These are phyloP conservation scores for Aspergillus costaricaensis DNA, from an alignment of 2,329 filamentous ascomycete species.

Conservation along the genomic window DNA sequence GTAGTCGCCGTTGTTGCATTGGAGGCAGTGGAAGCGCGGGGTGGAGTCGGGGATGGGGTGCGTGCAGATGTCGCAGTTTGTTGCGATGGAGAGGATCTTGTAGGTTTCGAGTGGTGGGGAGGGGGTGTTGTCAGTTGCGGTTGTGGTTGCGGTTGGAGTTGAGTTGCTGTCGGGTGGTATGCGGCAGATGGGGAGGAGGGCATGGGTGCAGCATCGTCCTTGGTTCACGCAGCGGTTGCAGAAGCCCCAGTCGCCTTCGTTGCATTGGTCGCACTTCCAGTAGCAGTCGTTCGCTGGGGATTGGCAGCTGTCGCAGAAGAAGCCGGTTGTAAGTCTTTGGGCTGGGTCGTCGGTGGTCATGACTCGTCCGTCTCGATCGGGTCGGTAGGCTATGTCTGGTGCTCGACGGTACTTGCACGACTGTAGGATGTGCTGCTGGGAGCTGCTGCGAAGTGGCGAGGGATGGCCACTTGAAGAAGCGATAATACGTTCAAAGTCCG, in stretches of 20 bases:
- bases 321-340: slow-evolving; percentile 70
- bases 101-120: slow-evolving; percentile 52
- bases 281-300: slow-evolving; percentile 78
- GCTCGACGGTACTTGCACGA: slow-evolving; percentile 39
- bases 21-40: slow-evolving; percentile 76
- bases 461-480: slow-evolving; percentile 29
- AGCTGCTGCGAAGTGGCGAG: slow-evolving; percentile 11
- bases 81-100: slow-evolving; percentile 70
- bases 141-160: slow-evolving; percentile 30
- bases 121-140: slow-evolving; percentile 16
- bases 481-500: slow-evolving; percentile 62
- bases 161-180: slow-evolving; percentile 38
- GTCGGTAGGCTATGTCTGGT: slow-evolving; percentile 26
- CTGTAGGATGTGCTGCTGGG: slow-evolving; percentile 57
- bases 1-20: slow-evolving; percentile 79
- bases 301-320: slow-evolving; percentile 79
- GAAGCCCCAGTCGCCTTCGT: slow-evolving; percentile 92
- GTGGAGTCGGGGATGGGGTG: slow-evolving; percentile 69
- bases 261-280: slow-evolving; percentile 86
- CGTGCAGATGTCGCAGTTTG: slow-evolving; percentile 76
- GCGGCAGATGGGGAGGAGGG: slow-evolving; percentile 74
- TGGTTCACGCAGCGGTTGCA: slow-evolving; percentile 86
- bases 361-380: slow-evolving; percentile 45
- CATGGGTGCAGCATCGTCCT: slow-evolving; percentile 77
- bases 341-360: slow-evolving; percentile 68